Conservation (phyloP, 495 filamentous ascomycete genomes). For the Tuber microsphaerosporum region DNA sequence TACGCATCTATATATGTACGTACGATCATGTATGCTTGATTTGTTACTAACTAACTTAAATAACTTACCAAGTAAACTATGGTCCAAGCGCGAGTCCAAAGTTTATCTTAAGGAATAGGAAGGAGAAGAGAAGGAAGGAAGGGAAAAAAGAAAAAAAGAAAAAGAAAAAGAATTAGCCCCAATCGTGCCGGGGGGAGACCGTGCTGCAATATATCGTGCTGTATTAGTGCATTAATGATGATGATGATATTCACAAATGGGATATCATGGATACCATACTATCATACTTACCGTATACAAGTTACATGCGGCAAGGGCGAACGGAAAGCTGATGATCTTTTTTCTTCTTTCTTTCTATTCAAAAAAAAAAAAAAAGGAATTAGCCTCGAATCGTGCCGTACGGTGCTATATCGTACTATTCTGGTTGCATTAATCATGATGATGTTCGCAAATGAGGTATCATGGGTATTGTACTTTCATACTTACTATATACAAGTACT, state of each 20-base stretch:
- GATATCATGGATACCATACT: not conserved
- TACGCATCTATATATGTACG: not conserved
- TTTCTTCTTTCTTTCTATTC: constrained; percentile 23
- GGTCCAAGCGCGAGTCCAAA: constrained; percentile 17
- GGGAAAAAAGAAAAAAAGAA: not conserved
- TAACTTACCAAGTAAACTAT: constrained; percentile 15
- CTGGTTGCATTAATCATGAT: too few relatives aligned
- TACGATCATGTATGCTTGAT: not conserved
- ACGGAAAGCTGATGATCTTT: not conserved
- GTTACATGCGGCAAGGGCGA: not conserved
- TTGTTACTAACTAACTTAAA: constrained; percentile 3
- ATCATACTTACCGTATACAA: not conserved
- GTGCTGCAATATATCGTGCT: constrained; percentile 20
- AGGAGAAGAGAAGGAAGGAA: constrained; percentile 1
- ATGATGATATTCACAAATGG: constrained; percentile 15
- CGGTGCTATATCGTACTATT: too few relatives aligned
- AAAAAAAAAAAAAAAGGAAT: too few relatives aligned
- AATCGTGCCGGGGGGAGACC: not conserved
- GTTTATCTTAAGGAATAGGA: not conserved
- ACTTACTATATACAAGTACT: too few relatives aligned
- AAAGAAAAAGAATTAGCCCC: not conserved
- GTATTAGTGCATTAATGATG: constrained; percentile 22
- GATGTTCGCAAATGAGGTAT: too few relatives aligned
- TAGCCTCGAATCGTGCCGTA: too few relatives aligned
- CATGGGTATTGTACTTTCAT: too few relatives aligned